Base-by-base conservation (phyloP, 2,329 filamentous ascomycete genomes). In the Pseudogymnoascus sp. region DNA sequence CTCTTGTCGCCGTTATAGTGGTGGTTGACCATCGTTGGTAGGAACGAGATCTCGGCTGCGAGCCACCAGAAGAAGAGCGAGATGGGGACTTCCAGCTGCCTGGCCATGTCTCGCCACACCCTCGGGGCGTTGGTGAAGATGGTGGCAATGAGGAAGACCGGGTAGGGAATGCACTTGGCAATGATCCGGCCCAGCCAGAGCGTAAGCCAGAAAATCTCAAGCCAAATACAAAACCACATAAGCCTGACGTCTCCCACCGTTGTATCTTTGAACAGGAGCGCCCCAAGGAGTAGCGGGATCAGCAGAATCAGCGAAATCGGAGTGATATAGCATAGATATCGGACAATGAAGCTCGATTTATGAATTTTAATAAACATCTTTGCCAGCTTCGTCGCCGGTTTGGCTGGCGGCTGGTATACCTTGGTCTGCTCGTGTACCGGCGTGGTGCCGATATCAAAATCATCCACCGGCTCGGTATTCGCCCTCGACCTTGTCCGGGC, bases 11-110 rank as follows among this genome's bases (percentile, higher is more conserved):
- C 82, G 61, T 84, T 71, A 13, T 72, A 64, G 29, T 80, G 80
- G 67, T 86, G 81, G 62, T 76, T 78, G 66, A 84, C 87, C 81
- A 96, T 88, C 1, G 90, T 93, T 2, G 91, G 91, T 37, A 90
- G 79, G 74, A 96, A 96, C 0, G 91, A 96, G 42, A 96, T 82
- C 67, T 96, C 85, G 14, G 96, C 85, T 14, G 90, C 90, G 11
- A 97, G 80, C 83, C 90, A 88, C 93, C 93, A 97, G 68, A 97
- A 87, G 75, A 97, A 97, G 3, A 96, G 76, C 0, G 92, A 92
- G 0, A 87, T 87, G 11, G 91, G 91, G 0, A 97, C 77, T 74
- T 97, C 93, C 53, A 97, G 82, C 69, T 92, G 86, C 64, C 87
- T 87, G 19, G 91, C 92, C 73, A 97, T 86, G 70, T 96, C 93